Base-by-base conservation (phyloP, 1,284 basidiomycete species). In the Marasmius tenuissimus region DNA sequence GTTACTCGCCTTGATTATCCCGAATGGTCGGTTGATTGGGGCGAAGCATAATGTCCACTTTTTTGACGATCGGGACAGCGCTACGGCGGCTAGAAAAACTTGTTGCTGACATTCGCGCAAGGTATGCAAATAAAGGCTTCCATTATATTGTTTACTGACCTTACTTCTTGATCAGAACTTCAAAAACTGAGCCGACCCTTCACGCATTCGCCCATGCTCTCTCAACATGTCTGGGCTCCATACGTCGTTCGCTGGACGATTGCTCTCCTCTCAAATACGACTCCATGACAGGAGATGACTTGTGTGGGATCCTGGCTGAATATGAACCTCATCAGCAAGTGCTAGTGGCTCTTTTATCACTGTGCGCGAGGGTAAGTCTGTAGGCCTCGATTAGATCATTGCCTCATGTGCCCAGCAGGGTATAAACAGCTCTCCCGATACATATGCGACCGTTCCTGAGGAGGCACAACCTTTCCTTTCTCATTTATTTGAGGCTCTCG, bases 161-260 rank as follows among this genome's bases (percentile, higher is more conserved):
- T 18, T 20, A 1, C 33, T 33, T 33, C 50, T 11, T 27, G 38
- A 37, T 16, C 51, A 83, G 81, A 63, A 78, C 75, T 61, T 73
- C 75, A 12, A 76, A 70, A 42, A 76, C 79, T 57, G 81, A 79
- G 6, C 80, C 87, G 6, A 85, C 84, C 9, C 72, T 84, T 9
- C 83, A 90, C 68, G 85, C 89, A 6, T 88, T 91, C 66, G 78
- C 81, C 0, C 87, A 92, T 68, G 78, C 84, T 0, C 73, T 92
- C 4, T 84, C 86, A 1, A 83, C 82, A 0, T 76, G 84, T 9
- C 72, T 90, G 1, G 72, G 75, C 8, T 82, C 78, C 66, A 69
- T 88, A 48, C 82, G 86, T 27, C 72, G 78, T 39, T 69, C 68
- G 14, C 69, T 88, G 22, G 72, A 79, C 38, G 62, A 68, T 18